Evolutionary conservation across 768 basidiomycete genomes (phyloP).

Genomic region (Mycena rosella): DNA sequence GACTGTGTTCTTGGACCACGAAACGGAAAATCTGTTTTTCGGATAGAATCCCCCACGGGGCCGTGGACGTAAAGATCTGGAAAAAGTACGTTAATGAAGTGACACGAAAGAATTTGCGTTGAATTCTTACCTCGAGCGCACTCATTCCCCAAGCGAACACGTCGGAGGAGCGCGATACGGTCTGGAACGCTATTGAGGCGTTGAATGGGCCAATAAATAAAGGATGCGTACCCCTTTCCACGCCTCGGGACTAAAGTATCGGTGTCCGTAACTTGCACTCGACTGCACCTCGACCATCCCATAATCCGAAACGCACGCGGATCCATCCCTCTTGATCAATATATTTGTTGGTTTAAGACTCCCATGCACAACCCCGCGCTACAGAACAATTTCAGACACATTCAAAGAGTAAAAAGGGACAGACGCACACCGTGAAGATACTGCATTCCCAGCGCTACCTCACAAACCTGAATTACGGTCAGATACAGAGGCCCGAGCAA

Average conservation of each 20-base stretch:
- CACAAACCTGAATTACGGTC: constrained; percentile 33
- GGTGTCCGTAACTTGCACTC: constrained; percentile 37
- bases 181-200: constrained; percentile 27
- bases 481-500: not conserved
- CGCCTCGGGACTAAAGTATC: constrained; percentile 45
- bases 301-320: constrained; percentile 40
- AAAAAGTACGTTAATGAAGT: not conserved
- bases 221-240: constrained; percentile 45
- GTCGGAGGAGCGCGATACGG: constrained; percentile 42
- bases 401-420: not conserved
- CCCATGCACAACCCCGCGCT: constrained; percentile 43
- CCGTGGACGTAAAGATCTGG: constrained; percentile 43
- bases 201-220: not conserved
- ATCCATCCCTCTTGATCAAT: constrained; percentile 34
- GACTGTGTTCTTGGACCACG: constrained; percentile 41
- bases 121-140: constrained; percentile 40
- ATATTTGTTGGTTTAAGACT: constrained; percentile 44
- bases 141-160: constrained; percentile 46
- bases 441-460: constrained; percentile 41
- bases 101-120: not conserved
- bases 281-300: constrained; percentile 41
- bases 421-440: constrained; percentile 41
- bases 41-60: constrained; percentile 43
- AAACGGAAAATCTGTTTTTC: constrained; percentile 44
- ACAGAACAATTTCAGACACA: not conserved